A percentile compares a stretch with the other conserved stretches of the same genome.
phyloP scores from a whole-genome alignment of 2,329 filamentous ascomycete genomes.

The Tolypocladium guangdongense region DNA sequence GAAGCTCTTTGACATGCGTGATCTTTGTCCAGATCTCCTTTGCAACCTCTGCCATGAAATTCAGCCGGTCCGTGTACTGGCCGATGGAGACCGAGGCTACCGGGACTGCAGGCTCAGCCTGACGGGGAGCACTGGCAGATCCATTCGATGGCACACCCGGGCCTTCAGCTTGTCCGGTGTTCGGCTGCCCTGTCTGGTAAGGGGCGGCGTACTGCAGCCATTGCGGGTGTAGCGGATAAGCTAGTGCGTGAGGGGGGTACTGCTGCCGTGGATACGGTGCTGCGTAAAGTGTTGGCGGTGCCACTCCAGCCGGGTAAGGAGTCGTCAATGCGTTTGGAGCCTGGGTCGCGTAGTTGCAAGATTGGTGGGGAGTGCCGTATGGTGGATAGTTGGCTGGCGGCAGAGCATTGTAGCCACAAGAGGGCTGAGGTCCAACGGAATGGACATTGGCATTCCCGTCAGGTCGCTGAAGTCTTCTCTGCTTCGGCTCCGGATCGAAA shows the following conservation, averaged over 20 bases:
- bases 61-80: conserved; percentile 33
- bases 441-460: not conserved
- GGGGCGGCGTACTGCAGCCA: not conserved
- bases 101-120: not conserved
- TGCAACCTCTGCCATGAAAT: conserved; percentile 42
- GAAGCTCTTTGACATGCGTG: conserved; percentile 47
- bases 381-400: not conserved
- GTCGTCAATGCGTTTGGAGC: not conserved
- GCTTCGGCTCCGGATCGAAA: conserved; percentile 49
- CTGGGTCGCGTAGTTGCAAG: not conserved
- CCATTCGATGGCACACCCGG: not conserved
- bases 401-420: not conserved
- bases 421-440: not conserved
- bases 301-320: not conserved
- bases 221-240: not conserved
- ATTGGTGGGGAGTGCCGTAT: not conserved
- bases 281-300: not conserved
- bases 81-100: not conserved
- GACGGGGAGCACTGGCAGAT: not conserved
- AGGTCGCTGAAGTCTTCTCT: not conserved
- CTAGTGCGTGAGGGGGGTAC: not conserved
- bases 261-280: not conserved
- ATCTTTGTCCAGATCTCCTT: conserved; percentile 53
- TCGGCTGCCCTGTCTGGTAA: not conserved
- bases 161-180: not conserved